Percentiles rank a stretch among this genome's conserved stretches.
Evolutionary conservation across 345 rosid species (phyloP).

Genomic region (Eucalyptus erythrocorys): DNA sequence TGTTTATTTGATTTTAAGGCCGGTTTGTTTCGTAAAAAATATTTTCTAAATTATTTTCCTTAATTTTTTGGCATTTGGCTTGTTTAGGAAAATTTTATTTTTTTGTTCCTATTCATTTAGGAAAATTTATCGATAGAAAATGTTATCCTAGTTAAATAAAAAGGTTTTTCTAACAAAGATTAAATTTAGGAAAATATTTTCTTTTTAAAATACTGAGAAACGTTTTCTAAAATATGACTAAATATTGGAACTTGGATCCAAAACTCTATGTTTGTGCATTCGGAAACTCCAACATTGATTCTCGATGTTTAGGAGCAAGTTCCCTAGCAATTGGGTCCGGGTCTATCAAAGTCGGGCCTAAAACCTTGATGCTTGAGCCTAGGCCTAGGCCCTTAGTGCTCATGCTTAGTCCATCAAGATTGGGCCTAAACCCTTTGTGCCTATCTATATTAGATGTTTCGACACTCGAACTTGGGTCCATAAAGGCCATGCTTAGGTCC

Average conservation of each 20-base stretch:
- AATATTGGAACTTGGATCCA: rapidly evolving
- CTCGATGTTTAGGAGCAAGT: rapidly evolving
- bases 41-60: too few relatives aligned
- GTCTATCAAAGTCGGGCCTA: rapidly evolving
- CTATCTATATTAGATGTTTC: rapidly evolving
- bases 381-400: neutral
- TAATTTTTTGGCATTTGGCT: too few relatives aligned
- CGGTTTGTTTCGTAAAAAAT: rapidly evolving
- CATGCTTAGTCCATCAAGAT: rapidly evolving
- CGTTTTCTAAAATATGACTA: too few relatives aligned
- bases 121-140: too few relatives aligned
- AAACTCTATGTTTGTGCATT: neutral
- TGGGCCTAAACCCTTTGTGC: too few relatives aligned
- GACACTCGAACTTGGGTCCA: rapidly evolving
- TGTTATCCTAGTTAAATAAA: neutral
- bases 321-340: rapidly evolving
- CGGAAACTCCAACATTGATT: rapidly evolving
- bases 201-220: too few relatives aligned
- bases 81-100: neutral
- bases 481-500: rapidly evolving
- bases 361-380: rapidly evolving
- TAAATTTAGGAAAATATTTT: too few relatives aligned
- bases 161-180: too few relatives aligned
- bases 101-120: too few relatives aligned
- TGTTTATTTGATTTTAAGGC: neutral